Base-by-base conservation (phyloP, 2,329 filamentous ascomycete genomes). In the Hymenoscyphus fructigenus region DNA sequence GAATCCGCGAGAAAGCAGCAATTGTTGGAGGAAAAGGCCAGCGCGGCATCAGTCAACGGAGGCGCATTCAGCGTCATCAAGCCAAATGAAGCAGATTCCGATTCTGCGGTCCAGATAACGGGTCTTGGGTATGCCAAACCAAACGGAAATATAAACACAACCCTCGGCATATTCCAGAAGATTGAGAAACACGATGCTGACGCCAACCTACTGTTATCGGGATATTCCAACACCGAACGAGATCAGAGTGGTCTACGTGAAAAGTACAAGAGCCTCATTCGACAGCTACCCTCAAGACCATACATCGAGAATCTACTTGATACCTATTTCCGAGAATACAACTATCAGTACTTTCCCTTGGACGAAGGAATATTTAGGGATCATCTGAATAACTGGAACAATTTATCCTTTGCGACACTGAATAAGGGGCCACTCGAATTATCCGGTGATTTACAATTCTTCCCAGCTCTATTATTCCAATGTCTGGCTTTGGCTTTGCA, bases 401-500 rank as follows among this genome's bases (percentile, higher is more conserved):
- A 75, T 29, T 69, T 86, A 14, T 82, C 85, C 2, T 86, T 85
- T 70, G 78, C 78, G 34, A 73, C 81, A 7, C 75, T 88, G 1
- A 79, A 79, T 5, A 77, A 79, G 15, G 83, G 83, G 0, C 84
- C 84, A 0, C 78, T 81, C 53, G 82, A 80, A 4, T 75, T 88
- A 29, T 75, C 81, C 2, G 78, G 80, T 0, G 81, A 85, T 65
- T 72, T 88, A 65, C 78, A 83, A 59, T 82, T 82, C 4, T 87
- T 88, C 64, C 86, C 86, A 0, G 85, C 84, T 0, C 72, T 89
- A 59, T 73, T 89, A 2, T 87, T 89, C 69, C 84, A 88, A 71
- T 78, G 87, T 36, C 73, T 86, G 17, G 85, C 85, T 3, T 80
- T 81, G 3, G 80, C 83, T 17, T 75, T 89, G 53, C 77, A 88